A percentile compares a stretch with the other conserved stretches of the same genome.
Conservation (phyloP, 2,329 filamentous ascomycete genomes). For the Byssochlamys sp. region DNA sequence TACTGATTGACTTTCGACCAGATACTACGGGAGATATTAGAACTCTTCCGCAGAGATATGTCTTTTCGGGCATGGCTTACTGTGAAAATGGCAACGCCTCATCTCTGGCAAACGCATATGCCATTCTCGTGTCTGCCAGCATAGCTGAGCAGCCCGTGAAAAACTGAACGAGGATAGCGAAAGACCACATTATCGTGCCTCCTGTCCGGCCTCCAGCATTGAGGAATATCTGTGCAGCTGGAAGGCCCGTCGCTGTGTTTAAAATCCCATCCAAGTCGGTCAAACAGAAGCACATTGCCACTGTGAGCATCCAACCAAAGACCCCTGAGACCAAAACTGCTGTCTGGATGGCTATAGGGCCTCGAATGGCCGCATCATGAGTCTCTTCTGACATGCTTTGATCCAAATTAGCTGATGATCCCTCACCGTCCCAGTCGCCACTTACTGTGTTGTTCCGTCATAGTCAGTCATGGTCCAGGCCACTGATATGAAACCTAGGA, state of each 20-base stretch:
- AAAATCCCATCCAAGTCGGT: conserved; percentile 50
- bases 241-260: conserved; percentile 49
- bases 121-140: conserved; percentile 55
- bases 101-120: conserved; percentile 52
- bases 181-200: conserved; percentile 53
- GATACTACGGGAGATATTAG: conserved; percentile 26
- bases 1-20: conserved; percentile 44
- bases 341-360: conserved; percentile 50
- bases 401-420: conserved; percentile 10
- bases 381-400: conserved; percentile 57
- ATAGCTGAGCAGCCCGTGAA: conserved; percentile 57
- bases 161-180: conserved; percentile 54
- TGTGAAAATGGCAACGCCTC: conserved; percentile 51
- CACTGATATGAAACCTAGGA: conserved; percentile 44
- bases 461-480: conserved; percentile 58
- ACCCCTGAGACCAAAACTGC: conserved; percentile 52
- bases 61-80: conserved; percentile 23
- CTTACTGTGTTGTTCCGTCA: conserved; percentile 55
- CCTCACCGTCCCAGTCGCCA: conserved; percentile 9
- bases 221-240: conserved; percentile 51
- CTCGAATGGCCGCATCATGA: conserved; percentile 52
- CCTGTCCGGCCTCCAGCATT: conserved; percentile 50
- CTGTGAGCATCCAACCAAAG: conserved; percentile 53
- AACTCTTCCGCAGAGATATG: not conserved
- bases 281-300: conserved; percentile 56